Percentiles rank a stretch among this genome's conserved stretches.
Evolutionary conservation across 805 yeast genomes (phyloP).

Genomic region (Yarrowia osloensis): DNA sequence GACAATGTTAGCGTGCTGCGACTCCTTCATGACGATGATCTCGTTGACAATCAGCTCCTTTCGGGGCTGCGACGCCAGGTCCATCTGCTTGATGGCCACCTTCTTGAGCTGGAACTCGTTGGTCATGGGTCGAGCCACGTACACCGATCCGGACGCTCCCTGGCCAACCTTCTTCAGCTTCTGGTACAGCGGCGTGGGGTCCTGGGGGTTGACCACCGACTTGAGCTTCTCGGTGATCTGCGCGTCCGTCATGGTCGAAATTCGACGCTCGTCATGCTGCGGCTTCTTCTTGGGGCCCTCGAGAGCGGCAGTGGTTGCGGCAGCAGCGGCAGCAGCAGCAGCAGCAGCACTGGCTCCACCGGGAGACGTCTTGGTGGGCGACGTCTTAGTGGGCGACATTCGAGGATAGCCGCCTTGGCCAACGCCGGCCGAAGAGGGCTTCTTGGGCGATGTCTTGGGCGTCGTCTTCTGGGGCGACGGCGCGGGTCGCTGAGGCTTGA

Average conservation of each 20-base stretch:
- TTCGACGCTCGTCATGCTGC: constrained; percentile 58
- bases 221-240: constrained; percentile 80
- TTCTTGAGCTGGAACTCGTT: constrained; percentile 41
- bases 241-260: constrained; percentile 74
- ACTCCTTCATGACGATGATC: constrained; percentile 91
- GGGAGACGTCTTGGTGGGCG: constrained; percentile 30
- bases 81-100: constrained; percentile 97
- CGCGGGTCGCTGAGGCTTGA: constrained; percentile 23
- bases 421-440: not conserved
- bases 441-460: constrained; percentile 9
- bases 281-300: constrained; percentile 34
- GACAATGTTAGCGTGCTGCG: constrained; percentile 87
- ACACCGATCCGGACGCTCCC: constrained; percentile 98
- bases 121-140: constrained; percentile 68
- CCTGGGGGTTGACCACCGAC: constrained; percentile 76
- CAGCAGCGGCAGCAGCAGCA: constrained; percentile 49
- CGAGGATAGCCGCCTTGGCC: constrained; percentile 15
- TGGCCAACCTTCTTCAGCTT: constrained; percentile 83
- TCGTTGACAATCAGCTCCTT: constrained; percentile 94
- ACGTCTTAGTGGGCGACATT: constrained; percentile 9
- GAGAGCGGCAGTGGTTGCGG: constrained; percentile 39
- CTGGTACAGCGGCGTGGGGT: constrained; percentile 70
- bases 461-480: constrained; percentile 17
- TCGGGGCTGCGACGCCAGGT: constrained; percentile 89
- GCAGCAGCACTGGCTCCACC: constrained; percentile 25